Conservation (phyloP, 768 basidiomycete genomes). For the Sarcodon sp. region DNA sequence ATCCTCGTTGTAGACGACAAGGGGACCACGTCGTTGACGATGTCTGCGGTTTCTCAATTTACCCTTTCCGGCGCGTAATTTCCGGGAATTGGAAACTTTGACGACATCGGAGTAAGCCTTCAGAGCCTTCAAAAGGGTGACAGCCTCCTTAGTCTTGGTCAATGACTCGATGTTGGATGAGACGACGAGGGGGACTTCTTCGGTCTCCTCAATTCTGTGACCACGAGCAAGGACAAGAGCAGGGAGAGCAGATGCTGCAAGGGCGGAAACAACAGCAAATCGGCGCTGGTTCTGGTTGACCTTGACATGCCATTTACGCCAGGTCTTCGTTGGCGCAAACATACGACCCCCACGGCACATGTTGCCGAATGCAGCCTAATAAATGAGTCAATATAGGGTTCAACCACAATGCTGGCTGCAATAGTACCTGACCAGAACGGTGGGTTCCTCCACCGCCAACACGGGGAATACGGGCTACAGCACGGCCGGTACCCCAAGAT, state of each 20-base stretch:
- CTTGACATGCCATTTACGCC: conserved; percentile 99
- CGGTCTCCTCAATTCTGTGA: conserved; percentile 94
- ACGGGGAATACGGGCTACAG: conserved; percentile 99
- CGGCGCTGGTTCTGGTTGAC: conserved; percentile 99
- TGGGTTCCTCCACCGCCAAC: conserved; percentile 98
- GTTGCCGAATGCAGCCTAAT: conserved; percentile 98
- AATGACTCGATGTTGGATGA: conserved; percentile 68
- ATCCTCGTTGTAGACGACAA: conserved; percentile 95
- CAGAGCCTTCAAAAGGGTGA: conserved; percentile 82
- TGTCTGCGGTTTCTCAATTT: conserved; percentile 96
- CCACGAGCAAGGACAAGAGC: conserved; percentile 98
- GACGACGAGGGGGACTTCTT: conserved; percentile 93
- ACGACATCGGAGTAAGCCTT: conserved; percentile 85
- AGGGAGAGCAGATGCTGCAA: conserved; percentile 95
- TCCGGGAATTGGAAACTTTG: conserved; percentile 96
- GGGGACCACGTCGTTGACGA: conserved; percentile 94
- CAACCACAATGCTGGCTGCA: background rate
- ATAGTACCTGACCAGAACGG: conserved; percentile 81
- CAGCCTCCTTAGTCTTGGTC: conserved; percentile 95
- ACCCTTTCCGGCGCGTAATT: conserved; percentile 93
- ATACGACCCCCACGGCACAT: conserved; percentile 99
- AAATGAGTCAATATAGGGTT: conserved; percentile 2
- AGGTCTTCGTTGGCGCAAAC: conserved; percentile 99
- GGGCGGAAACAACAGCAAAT: conserved; percentile 93
- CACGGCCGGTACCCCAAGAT: conserved; percentile 99